Percentiles rank a stretch among this genome's conserved stretches.
Conservation (phyloP, 306 rosid species). For the Nissolia schottii region DNA sequence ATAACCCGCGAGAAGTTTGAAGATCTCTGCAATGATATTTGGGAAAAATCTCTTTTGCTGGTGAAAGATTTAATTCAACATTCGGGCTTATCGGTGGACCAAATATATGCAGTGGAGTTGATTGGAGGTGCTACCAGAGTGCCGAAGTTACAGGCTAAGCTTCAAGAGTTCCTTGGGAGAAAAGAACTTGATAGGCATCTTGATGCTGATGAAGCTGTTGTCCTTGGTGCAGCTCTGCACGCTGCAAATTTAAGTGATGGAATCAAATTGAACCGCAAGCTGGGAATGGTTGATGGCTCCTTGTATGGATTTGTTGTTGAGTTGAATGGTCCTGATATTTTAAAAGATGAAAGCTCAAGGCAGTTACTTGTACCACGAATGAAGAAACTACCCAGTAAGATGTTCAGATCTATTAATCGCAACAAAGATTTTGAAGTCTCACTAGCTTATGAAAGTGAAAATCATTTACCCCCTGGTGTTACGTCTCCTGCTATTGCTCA, state of each 20-base stretch:
- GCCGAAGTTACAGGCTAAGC: slow-evolving; percentile 93
- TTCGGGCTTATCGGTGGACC: slow-evolving; percentile 61
- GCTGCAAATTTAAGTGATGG: slow-evolving; percentile 99
- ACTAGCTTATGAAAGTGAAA: slow-evolving; percentile 76
- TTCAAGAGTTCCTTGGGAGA: slow-evolving; percentile 92
- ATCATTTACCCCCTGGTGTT: slow-evolving; percentile 78
- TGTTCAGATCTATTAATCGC: slow-evolving; percentile 76
- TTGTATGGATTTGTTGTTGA: slow-evolving; percentile 74
- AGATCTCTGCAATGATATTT: slow-evolving; percentile 84
- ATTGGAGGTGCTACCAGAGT: slow-evolving; percentile 97
- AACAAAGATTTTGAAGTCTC: slow-evolving; percentile 87
- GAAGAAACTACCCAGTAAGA: slow-evolving; percentile 94
- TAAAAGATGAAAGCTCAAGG: slow-evolving; percentile 68
- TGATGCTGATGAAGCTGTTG: slow-evolving; percentile 97
- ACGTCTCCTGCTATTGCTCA: slow-evolving; percentile 57
- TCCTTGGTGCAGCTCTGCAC: slow-evolving; percentile 85
- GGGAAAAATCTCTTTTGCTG: slow-evolving; percentile 85
- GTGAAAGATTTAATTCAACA: slow-evolving; percentile 68
- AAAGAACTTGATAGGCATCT: slow-evolving; percentile 92
- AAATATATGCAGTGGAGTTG: slow-evolving; percentile 87
- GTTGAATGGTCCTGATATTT: slow-evolving; percentile 71
- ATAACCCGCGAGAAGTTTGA: slow-evolving; percentile 93
- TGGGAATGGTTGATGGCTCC: slow-evolving; percentile 98
- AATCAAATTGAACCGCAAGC: slow-evolving; percentile 92
- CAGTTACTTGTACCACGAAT: slow-evolving; percentile 78